phyloP scores from a whole-genome alignment of 2,329 filamentous ascomycete species.

The Alternaria sp. region DNA sequence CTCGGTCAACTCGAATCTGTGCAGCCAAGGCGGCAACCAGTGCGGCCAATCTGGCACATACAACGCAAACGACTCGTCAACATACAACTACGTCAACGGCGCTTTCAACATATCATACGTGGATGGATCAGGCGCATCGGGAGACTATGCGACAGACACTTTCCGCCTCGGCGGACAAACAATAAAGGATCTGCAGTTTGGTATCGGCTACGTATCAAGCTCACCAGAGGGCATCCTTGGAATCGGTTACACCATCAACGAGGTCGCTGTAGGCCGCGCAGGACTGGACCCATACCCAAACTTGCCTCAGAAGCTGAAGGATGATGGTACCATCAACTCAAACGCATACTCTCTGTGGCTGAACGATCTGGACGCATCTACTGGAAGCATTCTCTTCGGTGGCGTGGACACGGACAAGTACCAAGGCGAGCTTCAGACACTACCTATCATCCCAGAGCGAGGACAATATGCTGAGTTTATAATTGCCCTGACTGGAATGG shows the following conservation, averaged over 20 bases:
- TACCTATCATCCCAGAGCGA: conserved; percentile 64
- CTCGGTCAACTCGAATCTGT: conserved; percentile 67
- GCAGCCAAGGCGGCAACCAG: conserved; percentile 57
- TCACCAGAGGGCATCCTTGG: conserved; percentile 78
- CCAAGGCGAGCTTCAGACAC: conserved; percentile 66
- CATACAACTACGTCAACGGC: conserved; percentile 75
- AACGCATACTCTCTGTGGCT: conserved; percentile 75
- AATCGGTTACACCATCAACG: conserved; percentile 82
- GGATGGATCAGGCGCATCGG: conserved; percentile 77
- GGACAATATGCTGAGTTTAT: conserved; percentile 62
- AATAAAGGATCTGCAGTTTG: conserved; percentile 71
- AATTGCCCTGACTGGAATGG: conserved; percentile 61
- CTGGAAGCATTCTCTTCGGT: conserved; percentile 78
- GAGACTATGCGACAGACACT: conserved; percentile 82
- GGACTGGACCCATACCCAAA: conserved; percentile 63
- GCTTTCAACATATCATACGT: conserved; percentile 89
- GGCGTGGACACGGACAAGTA: conserved; percentile 82
- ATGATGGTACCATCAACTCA: conserved; percentile 67
- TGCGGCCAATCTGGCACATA: conserved; percentile 74
- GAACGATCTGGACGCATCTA: conserved; percentile 66
- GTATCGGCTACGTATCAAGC: conserved; percentile 71
- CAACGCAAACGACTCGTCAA: conserved; percentile 73
- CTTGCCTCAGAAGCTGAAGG: conserved; percentile 70
- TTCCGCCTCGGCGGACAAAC: conserved; percentile 66
- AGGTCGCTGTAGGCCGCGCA: conserved; percentile 72